A percentile compares a stretch with the other conserved stretches of the same genome.
Evolutionary conservation across 2,329 filamentous ascomycete genomes (phyloP).

Genomic region (Chaetomium olivaceum): DNA sequence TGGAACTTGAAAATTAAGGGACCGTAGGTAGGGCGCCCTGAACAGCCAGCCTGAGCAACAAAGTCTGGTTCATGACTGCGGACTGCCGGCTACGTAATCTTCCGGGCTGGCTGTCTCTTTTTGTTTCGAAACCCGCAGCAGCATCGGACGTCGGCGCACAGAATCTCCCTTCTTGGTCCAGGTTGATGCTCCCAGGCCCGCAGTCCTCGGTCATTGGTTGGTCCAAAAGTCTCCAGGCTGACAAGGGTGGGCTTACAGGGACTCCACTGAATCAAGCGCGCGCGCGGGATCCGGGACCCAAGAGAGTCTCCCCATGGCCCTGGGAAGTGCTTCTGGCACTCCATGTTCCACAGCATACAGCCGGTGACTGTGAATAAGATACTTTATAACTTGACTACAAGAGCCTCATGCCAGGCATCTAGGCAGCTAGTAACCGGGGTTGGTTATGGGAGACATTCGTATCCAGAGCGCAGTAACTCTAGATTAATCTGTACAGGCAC

Average conservation of each 20-base stretch:
- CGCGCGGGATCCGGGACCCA: no score
- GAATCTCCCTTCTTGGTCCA: neutral
- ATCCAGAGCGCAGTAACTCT: no score
- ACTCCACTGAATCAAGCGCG: neutral
- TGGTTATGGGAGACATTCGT: no score
- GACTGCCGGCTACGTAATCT: slow-evolving; percentile 4
- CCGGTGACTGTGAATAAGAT: no score
- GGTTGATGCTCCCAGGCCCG: neutral
- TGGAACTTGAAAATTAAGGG: neutral
- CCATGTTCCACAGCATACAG: neutral
- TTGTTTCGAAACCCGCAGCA: neutral
- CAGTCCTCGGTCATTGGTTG: neutral
- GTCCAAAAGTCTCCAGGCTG: neutral
- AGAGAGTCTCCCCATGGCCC: neutral
- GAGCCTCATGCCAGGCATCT: no score
- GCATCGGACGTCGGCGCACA: slow-evolving; percentile 2
- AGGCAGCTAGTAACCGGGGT: no score
- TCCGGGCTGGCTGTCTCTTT: neutral
- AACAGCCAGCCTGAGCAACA: neutral
- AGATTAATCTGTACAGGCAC: no score
- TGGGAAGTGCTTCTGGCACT: neutral
- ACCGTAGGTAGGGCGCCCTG: neutral
- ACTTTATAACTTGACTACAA: no score
- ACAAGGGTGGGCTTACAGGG: neutral
- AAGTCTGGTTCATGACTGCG: neutral